phyloP scores from a whole-genome alignment of 257 asterid genomes.

The Nicotiana paniculata region DNA sequence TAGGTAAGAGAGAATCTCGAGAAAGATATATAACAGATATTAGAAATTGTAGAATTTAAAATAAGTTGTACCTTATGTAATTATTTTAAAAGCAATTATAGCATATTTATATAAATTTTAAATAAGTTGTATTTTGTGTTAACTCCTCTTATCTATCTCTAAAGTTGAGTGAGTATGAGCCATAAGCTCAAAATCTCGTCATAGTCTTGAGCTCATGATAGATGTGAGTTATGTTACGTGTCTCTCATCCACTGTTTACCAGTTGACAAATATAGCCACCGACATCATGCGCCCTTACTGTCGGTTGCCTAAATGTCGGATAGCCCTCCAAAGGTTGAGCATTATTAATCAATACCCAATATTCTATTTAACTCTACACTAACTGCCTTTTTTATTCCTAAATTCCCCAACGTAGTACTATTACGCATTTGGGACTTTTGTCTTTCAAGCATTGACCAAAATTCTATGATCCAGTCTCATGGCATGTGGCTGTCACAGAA shows the following conservation, averaged over 20 bases:
- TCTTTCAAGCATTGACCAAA: neutral
- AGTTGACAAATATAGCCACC: neutral
- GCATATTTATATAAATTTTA: too few species aligned
- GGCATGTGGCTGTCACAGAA: neutral
- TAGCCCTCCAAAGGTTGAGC: neutral
- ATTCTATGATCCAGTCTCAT: neutral
- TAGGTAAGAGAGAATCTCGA: too few species aligned
- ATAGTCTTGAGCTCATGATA: neutral
- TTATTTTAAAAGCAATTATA: too few species aligned
- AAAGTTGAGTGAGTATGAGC: too few species aligned
- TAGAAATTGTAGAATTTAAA: too few species aligned
- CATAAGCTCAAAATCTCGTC: too few species aligned
- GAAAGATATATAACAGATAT: too few species aligned
- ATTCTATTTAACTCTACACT: too few species aligned
- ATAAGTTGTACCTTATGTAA: too few species aligned
- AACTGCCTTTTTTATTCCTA: neutral
- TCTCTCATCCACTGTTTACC: neutral
- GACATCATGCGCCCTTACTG: neutral
- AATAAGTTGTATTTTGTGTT: too few species aligned
- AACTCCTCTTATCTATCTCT: too few species aligned
- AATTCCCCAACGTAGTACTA: neutral
- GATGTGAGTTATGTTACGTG: neutral
- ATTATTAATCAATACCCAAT: neutral
- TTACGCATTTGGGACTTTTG: neutral
- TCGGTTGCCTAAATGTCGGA: neutral